phyloP scores from a whole-genome alignment of 495 filamentous ascomycete genomes.

The Massariosphaeria phaeospora region DNA sequence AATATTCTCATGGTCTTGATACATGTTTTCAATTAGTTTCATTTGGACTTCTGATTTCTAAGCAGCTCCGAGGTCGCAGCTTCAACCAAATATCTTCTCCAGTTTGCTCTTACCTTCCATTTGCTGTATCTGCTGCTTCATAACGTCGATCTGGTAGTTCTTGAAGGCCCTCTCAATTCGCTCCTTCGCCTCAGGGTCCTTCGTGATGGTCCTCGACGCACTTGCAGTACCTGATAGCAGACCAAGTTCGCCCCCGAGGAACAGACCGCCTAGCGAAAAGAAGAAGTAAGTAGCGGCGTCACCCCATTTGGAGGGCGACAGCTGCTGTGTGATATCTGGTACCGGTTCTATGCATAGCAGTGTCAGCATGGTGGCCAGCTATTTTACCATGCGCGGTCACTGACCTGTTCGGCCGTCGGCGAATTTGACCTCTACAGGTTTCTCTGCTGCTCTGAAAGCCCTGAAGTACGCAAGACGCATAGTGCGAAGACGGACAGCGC shows the following conservation, averaged over 20 bases:
- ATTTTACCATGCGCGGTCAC: neutral
- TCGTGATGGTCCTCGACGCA: conserved; percentile 48
- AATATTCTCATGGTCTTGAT: too few species aligned
- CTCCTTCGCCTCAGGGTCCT: conserved; percentile 50
- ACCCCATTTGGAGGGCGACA: conserved; percentile 54
- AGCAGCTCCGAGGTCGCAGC: too few species aligned
- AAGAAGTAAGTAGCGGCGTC: conserved; percentile 61
- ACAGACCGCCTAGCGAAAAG: conserved; percentile 55
- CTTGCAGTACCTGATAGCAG: conserved; percentile 52
- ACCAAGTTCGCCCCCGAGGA: conserved; percentile 61
- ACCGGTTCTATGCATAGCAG: conserved; percentile 47
- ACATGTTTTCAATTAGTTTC: too few species aligned
- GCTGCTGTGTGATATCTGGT: conserved; percentile 54
- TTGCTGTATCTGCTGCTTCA: conserved; percentile 53
- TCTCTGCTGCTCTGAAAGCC: conserved; percentile 54
- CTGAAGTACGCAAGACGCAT: conserved; percentile 54
- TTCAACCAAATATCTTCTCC: conserved; percentile 7
- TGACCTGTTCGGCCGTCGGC: conserved; percentile 54
- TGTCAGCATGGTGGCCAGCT: neutral
- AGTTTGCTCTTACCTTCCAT: conserved; percentile 45
- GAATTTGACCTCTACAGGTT: conserved; percentile 59
- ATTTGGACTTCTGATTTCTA: too few species aligned
- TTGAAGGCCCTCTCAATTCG: conserved; percentile 62
- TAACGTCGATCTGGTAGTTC: conserved; percentile 56
- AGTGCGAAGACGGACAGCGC: conserved; percentile 53